Evolutionary conservation across 2,329 filamentous ascomycete genomes (phyloP).

Genomic region (Daldinia sp.): DNA sequence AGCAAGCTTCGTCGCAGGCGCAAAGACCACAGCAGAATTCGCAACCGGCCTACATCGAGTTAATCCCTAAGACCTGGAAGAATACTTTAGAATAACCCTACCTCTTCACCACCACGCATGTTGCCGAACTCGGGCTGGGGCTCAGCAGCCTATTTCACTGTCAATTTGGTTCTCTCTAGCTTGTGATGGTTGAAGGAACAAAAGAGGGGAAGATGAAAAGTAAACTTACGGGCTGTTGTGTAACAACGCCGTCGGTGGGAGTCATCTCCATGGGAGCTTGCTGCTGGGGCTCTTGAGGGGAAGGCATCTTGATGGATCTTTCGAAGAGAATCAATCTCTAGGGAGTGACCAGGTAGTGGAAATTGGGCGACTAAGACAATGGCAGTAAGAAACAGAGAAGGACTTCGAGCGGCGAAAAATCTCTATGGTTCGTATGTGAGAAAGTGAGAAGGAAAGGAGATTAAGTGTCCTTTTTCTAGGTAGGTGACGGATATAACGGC

Average conservation of each 20-base stretch:
- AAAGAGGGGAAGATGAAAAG: background rate
- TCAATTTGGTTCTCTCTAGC: conserved; percentile 2
- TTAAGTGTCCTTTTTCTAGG: conserved; percentile 13
- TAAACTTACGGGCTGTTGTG: conserved; percentile 53
- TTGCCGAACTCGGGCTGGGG: conserved; percentile 53
- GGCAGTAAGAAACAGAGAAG: background rate
- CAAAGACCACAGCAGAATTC: conserved; percentile 58
- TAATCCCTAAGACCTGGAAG: background rate
- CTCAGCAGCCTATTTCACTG: conserved; percentile 47
- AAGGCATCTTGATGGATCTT: conserved; percentile 50
- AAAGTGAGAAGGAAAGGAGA: conserved; percentile 3
- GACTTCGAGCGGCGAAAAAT: conserved; percentile 16
- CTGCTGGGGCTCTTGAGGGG: conserved; percentile 52
- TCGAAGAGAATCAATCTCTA: conserved; percentile 11
- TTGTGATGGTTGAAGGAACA: background rate
- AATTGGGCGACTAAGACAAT: conserved; percentile 20
- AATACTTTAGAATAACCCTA: background rate
- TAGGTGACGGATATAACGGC: conserved; percentile 33
- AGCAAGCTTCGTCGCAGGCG: conserved; percentile 55
- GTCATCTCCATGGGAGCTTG: conserved; percentile 55
- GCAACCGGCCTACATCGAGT: conserved; percentile 48
- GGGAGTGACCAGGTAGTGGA: conserved; percentile 6
- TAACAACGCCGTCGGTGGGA: conserved; percentile 49
- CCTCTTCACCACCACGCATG: conserved; percentile 55
- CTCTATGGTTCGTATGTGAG: background rate